Conservation (phyloP, 176 grass and related monocot genomes). For the Elymus sibiricus region DNA sequence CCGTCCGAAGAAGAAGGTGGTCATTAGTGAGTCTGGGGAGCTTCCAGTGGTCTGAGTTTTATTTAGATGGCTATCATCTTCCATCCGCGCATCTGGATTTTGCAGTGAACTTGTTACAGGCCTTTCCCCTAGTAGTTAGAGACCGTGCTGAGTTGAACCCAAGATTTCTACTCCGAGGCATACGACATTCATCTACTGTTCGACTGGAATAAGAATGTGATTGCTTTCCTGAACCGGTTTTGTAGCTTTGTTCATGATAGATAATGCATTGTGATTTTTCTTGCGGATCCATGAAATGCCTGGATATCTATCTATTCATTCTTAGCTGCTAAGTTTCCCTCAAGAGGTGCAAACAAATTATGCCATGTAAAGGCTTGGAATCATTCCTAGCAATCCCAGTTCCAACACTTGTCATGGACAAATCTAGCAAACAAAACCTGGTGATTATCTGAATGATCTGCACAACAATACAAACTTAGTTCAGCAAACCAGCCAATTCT, state of each 20-base stretch:
- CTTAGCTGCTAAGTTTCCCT: not conserved
- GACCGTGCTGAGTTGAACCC: not conserved
- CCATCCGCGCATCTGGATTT: not conserved
- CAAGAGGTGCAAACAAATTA: too few species aligned
- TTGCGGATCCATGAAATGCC: not conserved
- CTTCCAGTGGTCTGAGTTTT: conserved; percentile 63
- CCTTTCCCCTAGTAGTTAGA: conserved; percentile 1
- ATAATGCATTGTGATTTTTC: not conserved
- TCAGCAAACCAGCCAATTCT: not conserved
- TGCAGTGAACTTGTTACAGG: not conserved
- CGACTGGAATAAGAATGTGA: conserved; percentile 25
- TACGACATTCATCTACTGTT: not conserved
- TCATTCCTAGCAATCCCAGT: not conserved
- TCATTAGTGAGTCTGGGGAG: conserved; percentile 76
- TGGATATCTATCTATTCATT: not conserved
- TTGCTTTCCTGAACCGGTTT: not conserved
- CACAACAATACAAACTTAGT: not conserved
- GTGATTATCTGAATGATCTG: not conserved
- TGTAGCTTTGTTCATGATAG: not conserved
- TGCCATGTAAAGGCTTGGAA: not conserved
- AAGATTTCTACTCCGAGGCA: conserved; percentile 2
- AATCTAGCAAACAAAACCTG: not conserved
- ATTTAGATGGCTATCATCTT: not conserved
- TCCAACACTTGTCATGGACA: not conserved
- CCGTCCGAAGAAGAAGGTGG: conserved; percentile 82